A percentile compares a stretch with the other conserved stretches of the same genome.
Conservation (phyloP, 2,329 filamentous ascomycete genomes). For the Scedosporium dehoogii region DNA sequence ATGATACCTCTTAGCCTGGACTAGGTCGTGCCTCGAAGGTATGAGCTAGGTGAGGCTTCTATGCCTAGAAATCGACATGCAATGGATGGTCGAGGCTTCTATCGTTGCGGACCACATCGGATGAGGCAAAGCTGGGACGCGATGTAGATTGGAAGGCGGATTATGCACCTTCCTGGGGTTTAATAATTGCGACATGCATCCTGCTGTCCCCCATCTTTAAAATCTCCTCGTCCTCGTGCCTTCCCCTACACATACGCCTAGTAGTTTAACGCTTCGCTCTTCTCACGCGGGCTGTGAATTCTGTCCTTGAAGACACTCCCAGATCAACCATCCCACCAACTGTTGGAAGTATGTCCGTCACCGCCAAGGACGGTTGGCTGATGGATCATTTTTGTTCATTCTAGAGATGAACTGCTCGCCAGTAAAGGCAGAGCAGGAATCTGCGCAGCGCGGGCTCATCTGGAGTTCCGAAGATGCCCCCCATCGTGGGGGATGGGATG, state of each 20-base stretch:
- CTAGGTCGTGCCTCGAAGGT: no score
- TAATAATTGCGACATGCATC: no score
- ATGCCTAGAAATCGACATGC: not conserved
- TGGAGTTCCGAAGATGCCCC: not conserved
- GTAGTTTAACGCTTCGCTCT: no score
- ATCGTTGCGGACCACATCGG: not conserved
- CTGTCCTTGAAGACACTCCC: not conserved
- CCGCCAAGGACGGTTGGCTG: no score
- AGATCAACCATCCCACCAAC: not conserved
- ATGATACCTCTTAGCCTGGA: not conserved
- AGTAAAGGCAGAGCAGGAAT: no score
- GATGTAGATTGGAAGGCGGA: no score
- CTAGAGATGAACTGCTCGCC: no score
- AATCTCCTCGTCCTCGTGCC: no score
- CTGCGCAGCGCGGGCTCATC: not conserved
- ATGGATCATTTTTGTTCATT: no score
- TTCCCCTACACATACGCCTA: no score
- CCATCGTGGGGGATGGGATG: not conserved
- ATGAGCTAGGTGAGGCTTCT: not conserved
- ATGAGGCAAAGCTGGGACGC: not conserved
- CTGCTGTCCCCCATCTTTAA: no score
- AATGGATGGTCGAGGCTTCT: not conserved
- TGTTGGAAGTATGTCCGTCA: not conserved
- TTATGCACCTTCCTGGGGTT: no score
- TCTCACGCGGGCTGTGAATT: not conserved